These are phyloP conservation scores for Pseudomonodictys pantanalensis DNA, from an alignment of 495 filamentous ascomycete species.

Conservation along the genomic window DNA sequence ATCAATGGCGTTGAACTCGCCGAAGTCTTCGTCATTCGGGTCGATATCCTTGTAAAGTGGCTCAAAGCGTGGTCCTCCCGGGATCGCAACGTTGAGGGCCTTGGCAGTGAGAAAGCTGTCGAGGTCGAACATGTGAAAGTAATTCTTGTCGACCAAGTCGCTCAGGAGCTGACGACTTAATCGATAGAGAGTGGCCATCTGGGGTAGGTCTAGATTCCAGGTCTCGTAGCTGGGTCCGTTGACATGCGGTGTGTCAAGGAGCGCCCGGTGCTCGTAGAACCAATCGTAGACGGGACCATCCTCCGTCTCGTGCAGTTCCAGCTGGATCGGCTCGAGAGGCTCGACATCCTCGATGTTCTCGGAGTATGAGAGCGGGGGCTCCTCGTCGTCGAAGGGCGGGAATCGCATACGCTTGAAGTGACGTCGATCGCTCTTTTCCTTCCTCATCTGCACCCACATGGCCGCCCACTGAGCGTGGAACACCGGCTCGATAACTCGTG, in stretches of 20 bases:
- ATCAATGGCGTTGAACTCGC: slow-evolving; percentile 99
- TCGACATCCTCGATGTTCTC: slow-evolving; percentile 99
- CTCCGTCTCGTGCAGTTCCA: slow-evolving; percentile 97
- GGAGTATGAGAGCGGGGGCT: slow-evolving; percentile 94
- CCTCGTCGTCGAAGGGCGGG: slow-evolving; percentile 98
- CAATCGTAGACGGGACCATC: slow-evolving; percentile 89
- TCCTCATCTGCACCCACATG: slow-evolving; percentile 98
- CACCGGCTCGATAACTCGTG: slow-evolving; percentile 95
- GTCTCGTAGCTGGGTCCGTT: slow-evolving; percentile 95
- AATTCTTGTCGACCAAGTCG: slow-evolving; percentile 92
- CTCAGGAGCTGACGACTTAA: slow-evolving; percentile 87
- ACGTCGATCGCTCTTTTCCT: slow-evolving; percentile 93
- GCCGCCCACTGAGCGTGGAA: slow-evolving; percentile 99
- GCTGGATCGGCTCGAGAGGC: slow-evolving; percentile 95
- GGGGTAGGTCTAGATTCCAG: slow-evolving; percentile 91
- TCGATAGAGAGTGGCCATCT: slow-evolving; percentile 94
- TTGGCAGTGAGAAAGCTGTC: slow-evolving; percentile 96
- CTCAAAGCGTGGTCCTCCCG: slow-evolving; percentile 95
- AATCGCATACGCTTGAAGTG: slow-evolving; percentile 99
- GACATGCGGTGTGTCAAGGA: slow-evolving; percentile 88
- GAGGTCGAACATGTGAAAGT: slow-evolving; percentile 96
- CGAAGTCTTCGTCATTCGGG: slow-evolving; percentile 98
- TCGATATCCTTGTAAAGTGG: slow-evolving; percentile 99
- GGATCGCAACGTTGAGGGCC: slow-evolving; percentile 93
- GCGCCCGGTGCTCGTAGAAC: slow-evolving; percentile 95